Percentiles rank a stretch among this genome's conserved stretches.
phyloP scores from a whole-genome alignment of 2,329 filamentous ascomycete genomes.

The Aquanectria penicillioides region DNA sequence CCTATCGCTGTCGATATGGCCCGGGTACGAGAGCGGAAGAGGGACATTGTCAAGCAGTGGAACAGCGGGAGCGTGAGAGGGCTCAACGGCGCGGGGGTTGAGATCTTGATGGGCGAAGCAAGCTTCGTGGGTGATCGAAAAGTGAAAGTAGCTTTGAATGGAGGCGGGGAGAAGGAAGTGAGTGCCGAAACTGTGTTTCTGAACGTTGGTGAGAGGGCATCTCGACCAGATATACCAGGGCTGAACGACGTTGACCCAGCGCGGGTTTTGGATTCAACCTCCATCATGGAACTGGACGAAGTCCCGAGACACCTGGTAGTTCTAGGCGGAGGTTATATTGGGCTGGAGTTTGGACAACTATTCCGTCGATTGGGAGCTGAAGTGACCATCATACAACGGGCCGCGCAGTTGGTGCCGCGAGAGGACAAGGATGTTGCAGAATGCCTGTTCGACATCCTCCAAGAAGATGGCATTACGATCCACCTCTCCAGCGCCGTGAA shows the following conservation, averaged over 20 bases:
- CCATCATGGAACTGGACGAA: conserved; percentile 56
- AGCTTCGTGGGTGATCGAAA: conserved; percentile 53
- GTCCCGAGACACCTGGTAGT: conserved; percentile 61
- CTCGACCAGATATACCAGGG: conserved; percentile 49
- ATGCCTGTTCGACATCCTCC: conserved; percentile 53
- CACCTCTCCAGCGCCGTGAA: conserved; percentile 48
- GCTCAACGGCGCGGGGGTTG: conserved; percentile 52
- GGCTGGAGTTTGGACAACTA: conserved; percentile 63
- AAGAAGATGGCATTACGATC: conserved; percentile 57
- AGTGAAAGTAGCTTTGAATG: conserved; percentile 46
- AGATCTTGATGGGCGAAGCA: conserved; percentile 57
- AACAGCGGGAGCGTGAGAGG: conserved; percentile 57
- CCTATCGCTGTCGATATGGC: conserved; percentile 56
- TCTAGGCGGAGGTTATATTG: conserved; percentile 63
- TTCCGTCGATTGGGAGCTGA: conserved; percentile 59
- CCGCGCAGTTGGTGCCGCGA: conserved; percentile 52
- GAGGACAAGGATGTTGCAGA: conserved; percentile 61
- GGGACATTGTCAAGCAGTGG: conserved; percentile 62
- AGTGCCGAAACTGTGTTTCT: conserved; percentile 56
- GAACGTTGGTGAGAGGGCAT: conserved; percentile 57
- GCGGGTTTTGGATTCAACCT: conserved; percentile 57
- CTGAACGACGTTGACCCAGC: conserved; percentile 47
- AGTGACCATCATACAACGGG: conserved; percentile 59
- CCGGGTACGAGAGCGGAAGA: conserved; percentile 61
- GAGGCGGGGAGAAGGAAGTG: conserved; percentile 46